A percentile compares a stretch with the other conserved stretches of the same genome.
Evolutionary conservation across 768 basidiomycete genomes (phyloP).

Genomic region (Wakefieldia striispora): DNA sequence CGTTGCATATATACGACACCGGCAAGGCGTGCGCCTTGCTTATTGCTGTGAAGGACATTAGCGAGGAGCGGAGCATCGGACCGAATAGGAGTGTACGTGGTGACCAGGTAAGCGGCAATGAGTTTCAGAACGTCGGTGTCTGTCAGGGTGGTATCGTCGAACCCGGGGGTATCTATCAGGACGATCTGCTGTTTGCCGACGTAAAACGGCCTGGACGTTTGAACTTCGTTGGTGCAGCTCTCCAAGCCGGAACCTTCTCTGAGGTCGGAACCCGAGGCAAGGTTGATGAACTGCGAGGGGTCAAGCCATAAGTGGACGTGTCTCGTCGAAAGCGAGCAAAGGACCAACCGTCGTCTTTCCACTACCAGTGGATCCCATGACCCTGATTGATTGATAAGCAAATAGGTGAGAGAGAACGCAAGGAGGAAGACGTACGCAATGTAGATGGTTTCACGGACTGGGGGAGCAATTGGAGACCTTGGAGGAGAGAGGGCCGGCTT

Average conservation of each 20-base stretch:
- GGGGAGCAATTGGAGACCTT: slow-evolving; percentile 10
- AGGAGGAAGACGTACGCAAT: slow-evolving; percentile 22
- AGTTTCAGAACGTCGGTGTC: slow-evolving; percentile 51
- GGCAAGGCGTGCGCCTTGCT: slow-evolving; percentile 37
- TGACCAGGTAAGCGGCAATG: slow-evolving; percentile 42
- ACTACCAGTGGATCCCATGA: slow-evolving; percentile 36
- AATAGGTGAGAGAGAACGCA: neutral
- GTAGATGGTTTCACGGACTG: slow-evolving; percentile 27
- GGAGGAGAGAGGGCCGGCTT: slow-evolving; percentile 17
- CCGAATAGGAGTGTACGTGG: slow-evolving; percentile 23
- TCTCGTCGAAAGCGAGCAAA: neutral
- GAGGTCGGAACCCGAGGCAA: slow-evolving; percentile 31
- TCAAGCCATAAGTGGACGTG: slow-evolving; percentile 1
- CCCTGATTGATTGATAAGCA: slow-evolving; percentile 30
- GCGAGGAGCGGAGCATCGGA: neutral
- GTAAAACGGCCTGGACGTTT: slow-evolving; percentile 26
- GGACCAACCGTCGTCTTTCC: slow-evolving; percentile 34
- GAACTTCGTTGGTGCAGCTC: slow-evolving; percentile 36
- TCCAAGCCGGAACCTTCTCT: slow-evolving; percentile 34
- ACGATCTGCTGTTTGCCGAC: slow-evolving; percentile 37
- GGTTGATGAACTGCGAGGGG: slow-evolving; percentile 40
- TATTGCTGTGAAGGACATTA: slow-evolving; percentile 28
- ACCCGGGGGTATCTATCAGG: slow-evolving; percentile 62
- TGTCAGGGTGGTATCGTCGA: slow-evolving; percentile 51
- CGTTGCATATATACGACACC: slow-evolving; percentile 56